Evolutionary conservation across 2,329 filamentous ascomycete genomes (phyloP).

Genomic region (Penicillium expansum): DNA sequence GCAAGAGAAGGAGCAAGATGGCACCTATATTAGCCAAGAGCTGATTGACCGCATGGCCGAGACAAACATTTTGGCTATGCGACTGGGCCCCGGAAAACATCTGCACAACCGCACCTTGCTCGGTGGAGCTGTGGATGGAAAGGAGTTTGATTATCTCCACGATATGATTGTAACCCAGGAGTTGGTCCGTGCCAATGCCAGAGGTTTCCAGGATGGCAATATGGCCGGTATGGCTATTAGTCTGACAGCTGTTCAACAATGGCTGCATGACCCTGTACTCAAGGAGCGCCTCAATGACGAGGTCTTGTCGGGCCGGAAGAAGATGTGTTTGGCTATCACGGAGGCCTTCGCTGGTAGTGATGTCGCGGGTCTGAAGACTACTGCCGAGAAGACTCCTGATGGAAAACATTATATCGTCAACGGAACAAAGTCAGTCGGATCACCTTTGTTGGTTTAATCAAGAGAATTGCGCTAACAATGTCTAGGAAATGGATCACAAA

Average conservation of each 20-base stretch:
- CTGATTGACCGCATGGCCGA: conserved; percentile 77
- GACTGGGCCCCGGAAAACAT: conserved; percentile 78
- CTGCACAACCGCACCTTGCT: conserved; percentile 68
- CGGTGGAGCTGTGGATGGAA: conserved; percentile 67
- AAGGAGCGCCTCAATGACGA: conserved; percentile 68
- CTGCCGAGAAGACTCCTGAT: conserved; percentile 71
- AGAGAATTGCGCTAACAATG: conserved; percentile 2
- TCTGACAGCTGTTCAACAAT: conserved; percentile 76
- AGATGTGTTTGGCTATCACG: conserved; percentile 83
- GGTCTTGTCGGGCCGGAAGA: conserved; percentile 76
- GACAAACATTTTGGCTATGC: conserved; percentile 73
- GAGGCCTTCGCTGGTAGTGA: conserved; percentile 85
- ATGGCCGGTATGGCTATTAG: conserved; percentile 84
- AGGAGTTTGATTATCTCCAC: conserved; percentile 86
- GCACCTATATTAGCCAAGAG: conserved; percentile 65
- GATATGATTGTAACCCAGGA: conserved; percentile 76
- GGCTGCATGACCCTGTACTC: conserved; percentile 65
- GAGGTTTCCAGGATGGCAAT: conserved; percentile 83
- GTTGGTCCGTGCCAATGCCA: conserved; percentile 64
- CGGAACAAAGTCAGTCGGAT: conserved; percentile 36
- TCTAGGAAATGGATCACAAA: conserved; percentile 87
- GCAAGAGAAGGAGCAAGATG: conserved; percentile 70
- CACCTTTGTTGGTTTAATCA: background rate
- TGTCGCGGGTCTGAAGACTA: conserved; percentile 75
- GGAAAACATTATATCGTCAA: conserved; percentile 66